Conservation (phyloP, 768 basidiomycete species). For the Fistulinella prunicolor region DNA sequence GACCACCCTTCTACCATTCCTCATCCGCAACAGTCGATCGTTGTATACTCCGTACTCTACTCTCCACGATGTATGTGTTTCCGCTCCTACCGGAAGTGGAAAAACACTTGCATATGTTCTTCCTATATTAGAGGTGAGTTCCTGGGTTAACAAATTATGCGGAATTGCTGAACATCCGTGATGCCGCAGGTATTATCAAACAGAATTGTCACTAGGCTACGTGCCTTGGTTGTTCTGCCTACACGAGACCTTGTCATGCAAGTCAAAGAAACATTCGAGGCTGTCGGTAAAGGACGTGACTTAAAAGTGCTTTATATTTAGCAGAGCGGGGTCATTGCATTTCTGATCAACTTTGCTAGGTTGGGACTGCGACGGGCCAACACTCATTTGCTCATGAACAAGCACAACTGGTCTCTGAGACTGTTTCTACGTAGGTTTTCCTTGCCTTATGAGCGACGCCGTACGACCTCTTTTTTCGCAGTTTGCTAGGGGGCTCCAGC, state of each 20-base stretch:
- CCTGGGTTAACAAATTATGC: neutral
- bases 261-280: conserved; percentile 90
- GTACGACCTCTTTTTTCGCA: conserved; percentile 24
- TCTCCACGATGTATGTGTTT: conserved; percentile 84
- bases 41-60: conserved; percentile 66
- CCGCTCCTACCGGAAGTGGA: conserved; percentile 96
- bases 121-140: conserved; percentile 80
- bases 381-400: conserved; percentile 95
- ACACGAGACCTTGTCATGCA: conserved; percentile 92
- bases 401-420: conserved; percentile 67
- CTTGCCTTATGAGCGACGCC: neutral
- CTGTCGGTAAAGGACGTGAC: conserved; percentile 77
- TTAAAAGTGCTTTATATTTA: conserved; percentile 56
- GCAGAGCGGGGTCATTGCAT: neutral
- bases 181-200: conserved; percentile 58
- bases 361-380: conserved; percentile 87
- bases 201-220: conserved; percentile 75
- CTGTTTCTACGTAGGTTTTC: conserved; percentile 44
- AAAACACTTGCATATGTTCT: conserved; percentile 97
- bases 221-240: conserved; percentile 88
- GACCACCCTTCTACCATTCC: conserved; percentile 79
- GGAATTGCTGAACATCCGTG: neutral
- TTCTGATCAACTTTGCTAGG: conserved; percentile 33
- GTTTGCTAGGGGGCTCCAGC: conserved; percentile 81
- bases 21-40: conserved; percentile 50